Percentiles rank a stretch among this genome's conserved stretches.
phyloP scores from a whole-genome alignment of 2,329 filamentous ascomycete genomes.

The Aspergillus luchuensis region DNA sequence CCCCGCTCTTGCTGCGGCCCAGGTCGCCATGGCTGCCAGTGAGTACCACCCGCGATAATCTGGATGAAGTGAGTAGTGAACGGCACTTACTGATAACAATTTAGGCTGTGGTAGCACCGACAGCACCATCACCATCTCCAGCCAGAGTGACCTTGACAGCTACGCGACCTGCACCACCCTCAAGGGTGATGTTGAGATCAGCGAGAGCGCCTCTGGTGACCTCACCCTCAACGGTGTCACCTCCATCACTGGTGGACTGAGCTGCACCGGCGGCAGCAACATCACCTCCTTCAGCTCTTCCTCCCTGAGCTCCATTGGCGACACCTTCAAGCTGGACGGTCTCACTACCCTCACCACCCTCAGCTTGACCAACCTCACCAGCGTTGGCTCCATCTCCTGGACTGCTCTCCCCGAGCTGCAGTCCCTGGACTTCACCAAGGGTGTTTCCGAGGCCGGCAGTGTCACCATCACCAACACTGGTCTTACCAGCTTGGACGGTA shows the following conservation, averaged over 20 bases:
- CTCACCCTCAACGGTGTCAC: slow-evolving; percentile 65
- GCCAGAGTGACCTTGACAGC: slow-evolving; percentile 65
- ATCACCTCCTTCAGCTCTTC: slow-evolving; percentile 65
- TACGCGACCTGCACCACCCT: slow-evolving; percentile 68
- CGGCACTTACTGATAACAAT: slow-evolving; percentile 9
- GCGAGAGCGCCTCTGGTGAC: slow-evolving; percentile 55
- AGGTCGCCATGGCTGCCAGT: slow-evolving; percentile 53
- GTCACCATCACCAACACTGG: slow-evolving; percentile 85
- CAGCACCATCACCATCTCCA: slow-evolving; percentile 52
- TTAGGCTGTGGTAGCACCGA: slow-evolving; percentile 24
- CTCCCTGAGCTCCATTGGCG: slow-evolving; percentile 66
- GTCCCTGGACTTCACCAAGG: slow-evolving; percentile 60
- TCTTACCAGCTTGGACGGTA: slow-evolving; percentile 74
- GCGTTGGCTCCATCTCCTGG: slow-evolving; percentile 70
- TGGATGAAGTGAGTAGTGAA: neutral
- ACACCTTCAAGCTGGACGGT: slow-evolving; percentile 68
- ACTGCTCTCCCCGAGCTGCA: slow-evolving; percentile 68
- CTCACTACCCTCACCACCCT: slow-evolving; percentile 70
- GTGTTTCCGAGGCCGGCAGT: slow-evolving; percentile 67
- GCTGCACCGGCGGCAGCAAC: slow-evolving; percentile 56
- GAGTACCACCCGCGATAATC: slow-evolving; percentile 15
- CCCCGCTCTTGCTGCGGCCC: slow-evolving; percentile 57
- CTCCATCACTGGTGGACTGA: slow-evolving; percentile 61
- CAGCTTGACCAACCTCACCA: slow-evolving; percentile 64
- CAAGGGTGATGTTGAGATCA: slow-evolving; percentile 68